phyloP scores from a whole-genome alignment of 106 monocot species.

The Apostasia ramifera region DNA sequence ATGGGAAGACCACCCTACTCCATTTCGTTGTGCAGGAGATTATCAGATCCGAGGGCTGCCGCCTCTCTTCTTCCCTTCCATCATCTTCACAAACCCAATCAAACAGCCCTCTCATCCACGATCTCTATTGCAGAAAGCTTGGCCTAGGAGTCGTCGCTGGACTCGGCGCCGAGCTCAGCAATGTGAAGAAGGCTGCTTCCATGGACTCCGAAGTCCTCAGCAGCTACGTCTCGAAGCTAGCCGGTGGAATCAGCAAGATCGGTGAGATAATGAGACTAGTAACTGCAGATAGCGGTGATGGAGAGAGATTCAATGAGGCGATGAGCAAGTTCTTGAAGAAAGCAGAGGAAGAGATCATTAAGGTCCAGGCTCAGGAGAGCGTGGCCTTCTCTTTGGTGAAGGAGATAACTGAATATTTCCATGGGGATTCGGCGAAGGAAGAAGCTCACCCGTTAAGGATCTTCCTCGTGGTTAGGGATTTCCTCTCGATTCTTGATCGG shows the following conservation, averaged over 20 bases:
- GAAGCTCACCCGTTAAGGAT: conserved; percentile 89
- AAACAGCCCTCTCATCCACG: conserved; percentile 23
- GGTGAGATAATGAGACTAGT: conserved; percentile 31
- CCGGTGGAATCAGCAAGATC: conserved; percentile 52
- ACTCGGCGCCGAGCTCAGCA: conserved; percentile 54
- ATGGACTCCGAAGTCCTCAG: conserved; percentile 81
- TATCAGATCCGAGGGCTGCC: conserved; percentile 62
- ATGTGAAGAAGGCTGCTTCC: conserved; percentile 82
- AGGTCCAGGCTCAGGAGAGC: conserved; percentile 72
- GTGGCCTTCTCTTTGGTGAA: conserved; percentile 69
- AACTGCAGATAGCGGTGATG: conserved; percentile 9
- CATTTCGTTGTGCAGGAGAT: conserved; percentile 95
- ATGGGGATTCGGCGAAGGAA: conserved; percentile 73
- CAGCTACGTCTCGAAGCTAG: conserved; percentile 70
- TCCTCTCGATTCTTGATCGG: conserved; percentile 60
- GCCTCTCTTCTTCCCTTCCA: conserved; percentile 18
- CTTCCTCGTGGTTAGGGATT: conserved; percentile 91
- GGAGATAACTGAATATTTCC: conserved; percentile 92
- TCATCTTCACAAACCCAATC: conserved; percentile 23
- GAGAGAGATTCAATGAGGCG: conserved; percentile 27
- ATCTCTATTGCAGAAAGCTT: conserved; percentile 36
- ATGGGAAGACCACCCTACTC: conserved; percentile 86
- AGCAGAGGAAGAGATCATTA: conserved; percentile 69
- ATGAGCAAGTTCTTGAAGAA: conserved; percentile 56
- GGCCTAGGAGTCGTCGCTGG: conserved; percentile 63